Evolutionary conservation across 805 yeast species (phyloP).

Genomic region (Yarrowia porcina): DNA sequence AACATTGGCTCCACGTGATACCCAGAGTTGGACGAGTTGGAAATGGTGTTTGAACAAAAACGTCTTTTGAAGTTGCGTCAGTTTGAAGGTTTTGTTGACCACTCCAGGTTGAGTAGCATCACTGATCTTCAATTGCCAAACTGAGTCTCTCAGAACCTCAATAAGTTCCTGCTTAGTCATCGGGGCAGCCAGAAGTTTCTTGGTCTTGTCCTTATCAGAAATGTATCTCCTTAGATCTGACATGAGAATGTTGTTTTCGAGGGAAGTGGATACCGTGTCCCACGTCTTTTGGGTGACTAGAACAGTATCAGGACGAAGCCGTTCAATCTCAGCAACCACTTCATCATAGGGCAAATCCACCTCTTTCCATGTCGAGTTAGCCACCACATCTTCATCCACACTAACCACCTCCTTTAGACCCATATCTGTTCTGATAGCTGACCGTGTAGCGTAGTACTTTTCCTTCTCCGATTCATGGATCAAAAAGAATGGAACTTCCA

Average conservation of each 20-base stretch:
- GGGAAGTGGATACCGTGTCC: not conserved
- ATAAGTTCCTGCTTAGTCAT: not conserved
- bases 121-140: not conserved
- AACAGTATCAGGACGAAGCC: not conserved
- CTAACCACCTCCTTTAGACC: too few relatives aligned
- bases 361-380: too few relatives aligned
- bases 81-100: not conserved
- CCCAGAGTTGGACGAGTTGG: slow-evolving; percentile 3
- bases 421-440: not conserved
- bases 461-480: not conserved
- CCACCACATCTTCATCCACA: too few relatives aligned
- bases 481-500: not conserved
- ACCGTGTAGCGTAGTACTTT: not conserved
- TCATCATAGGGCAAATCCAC: not conserved
- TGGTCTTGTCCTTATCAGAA: not conserved
- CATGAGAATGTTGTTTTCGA: not conserved
- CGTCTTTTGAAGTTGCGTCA: not conserved
- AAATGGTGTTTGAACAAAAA: not conserved
- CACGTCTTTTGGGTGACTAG: not conserved
- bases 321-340: not conserved
- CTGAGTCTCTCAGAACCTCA: not conserved
- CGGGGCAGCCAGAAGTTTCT: not conserved
- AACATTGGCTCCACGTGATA: not conserved
- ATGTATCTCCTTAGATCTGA: not conserved
- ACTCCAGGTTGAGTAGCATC: not conserved